Evolutionary conservation across 768 basidiomycete genomes (phyloP).

Genomic region (Serendipita sp.): DNA sequence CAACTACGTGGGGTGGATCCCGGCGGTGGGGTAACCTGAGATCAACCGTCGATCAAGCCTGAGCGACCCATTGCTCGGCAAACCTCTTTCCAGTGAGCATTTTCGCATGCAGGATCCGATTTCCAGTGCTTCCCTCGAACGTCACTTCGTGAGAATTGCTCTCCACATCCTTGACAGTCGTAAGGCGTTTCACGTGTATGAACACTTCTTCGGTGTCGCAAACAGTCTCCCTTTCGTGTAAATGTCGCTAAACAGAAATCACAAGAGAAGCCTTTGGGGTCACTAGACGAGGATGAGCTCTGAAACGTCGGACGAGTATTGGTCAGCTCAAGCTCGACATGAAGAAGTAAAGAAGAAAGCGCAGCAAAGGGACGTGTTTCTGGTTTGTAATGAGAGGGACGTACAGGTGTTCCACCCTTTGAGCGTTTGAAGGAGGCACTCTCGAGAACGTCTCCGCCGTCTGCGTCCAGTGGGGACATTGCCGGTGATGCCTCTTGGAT

Average conservation of each 20-base stretch:
- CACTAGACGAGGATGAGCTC: background rate
- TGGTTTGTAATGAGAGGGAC: too few species aligned
- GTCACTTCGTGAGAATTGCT: background rate
- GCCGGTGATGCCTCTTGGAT: too few species aligned
- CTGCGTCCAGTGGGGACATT: too few species aligned
- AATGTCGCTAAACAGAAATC: background rate
- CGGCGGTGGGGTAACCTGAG: too few species aligned
- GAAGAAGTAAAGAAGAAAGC: too few species aligned
- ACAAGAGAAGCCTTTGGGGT: background rate
- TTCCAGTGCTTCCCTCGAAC: constrained; percentile 5
- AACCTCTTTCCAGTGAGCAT: constrained; percentile 1
- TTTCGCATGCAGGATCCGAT: background rate
- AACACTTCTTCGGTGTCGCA: background rate
- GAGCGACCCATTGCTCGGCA: background rate
- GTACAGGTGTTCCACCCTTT: too few species aligned
- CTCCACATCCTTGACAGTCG: constrained; percentile 5
- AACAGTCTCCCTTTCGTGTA: background rate
- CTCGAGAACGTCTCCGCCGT: too few species aligned
- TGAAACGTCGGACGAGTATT: background rate
- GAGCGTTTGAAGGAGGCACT: too few species aligned
- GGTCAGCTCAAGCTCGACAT: too few species aligned
- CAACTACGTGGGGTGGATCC: background rate
- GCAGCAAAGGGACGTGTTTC: too few species aligned
- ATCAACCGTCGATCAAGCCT: background rate
- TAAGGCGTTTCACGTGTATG: constrained; percentile 3